Conservation (phyloP, 768 basidiomycete species). For the Pulveroboletus ravenelii region DNA sequence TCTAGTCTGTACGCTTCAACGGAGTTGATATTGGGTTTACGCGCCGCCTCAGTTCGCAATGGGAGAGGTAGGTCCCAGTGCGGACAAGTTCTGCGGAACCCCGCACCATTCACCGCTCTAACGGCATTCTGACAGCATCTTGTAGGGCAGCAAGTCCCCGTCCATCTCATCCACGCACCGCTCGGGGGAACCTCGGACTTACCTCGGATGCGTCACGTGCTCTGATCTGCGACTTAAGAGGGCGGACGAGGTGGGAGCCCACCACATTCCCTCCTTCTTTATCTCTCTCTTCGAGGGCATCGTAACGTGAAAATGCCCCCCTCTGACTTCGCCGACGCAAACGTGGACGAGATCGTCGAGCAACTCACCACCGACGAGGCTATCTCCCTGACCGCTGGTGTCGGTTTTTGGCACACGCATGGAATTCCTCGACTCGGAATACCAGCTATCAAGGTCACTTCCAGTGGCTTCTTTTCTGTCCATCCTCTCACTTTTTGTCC, state of each 20-base stretch:
- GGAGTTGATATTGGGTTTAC: too few species aligned
- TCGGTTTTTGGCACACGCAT: slow-evolving; percentile 76
- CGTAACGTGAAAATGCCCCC: slow-evolving; percentile 47
- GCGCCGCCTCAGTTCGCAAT: too few species aligned
- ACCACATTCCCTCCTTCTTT: not conserved
- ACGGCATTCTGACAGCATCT: not conserved
- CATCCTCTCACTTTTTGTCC: not conserved
- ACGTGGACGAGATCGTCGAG: slow-evolving; percentile 58
- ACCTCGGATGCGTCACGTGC: slow-evolving; percentile 18
- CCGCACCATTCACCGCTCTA: not conserved
- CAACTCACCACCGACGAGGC: slow-evolving; percentile 70
- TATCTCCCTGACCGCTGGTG: slow-evolving; percentile 65
- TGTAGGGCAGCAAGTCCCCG: not conserved
- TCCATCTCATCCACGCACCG: too few species aligned
- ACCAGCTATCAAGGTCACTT: slow-evolving; percentile 59
- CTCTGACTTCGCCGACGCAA: slow-evolving; percentile 63
- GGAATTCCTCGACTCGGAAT: slow-evolving; percentile 60
- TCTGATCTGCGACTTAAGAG: slow-evolving; percentile 4
- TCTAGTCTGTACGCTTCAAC: not conserved
- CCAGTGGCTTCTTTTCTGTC: slow-evolving; percentile 1
- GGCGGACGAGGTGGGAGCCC: not conserved
- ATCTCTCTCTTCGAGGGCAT: slow-evolving; percentile 6
- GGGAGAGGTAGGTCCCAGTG: too few species aligned
- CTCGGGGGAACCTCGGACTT: slow-evolving; percentile 14
- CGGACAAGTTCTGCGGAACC: not conserved